Percentiles rank a stretch among this genome's conserved stretches.
Conservation (phyloP, 306 rosid species). For the Glycine latifolia region DNA sequence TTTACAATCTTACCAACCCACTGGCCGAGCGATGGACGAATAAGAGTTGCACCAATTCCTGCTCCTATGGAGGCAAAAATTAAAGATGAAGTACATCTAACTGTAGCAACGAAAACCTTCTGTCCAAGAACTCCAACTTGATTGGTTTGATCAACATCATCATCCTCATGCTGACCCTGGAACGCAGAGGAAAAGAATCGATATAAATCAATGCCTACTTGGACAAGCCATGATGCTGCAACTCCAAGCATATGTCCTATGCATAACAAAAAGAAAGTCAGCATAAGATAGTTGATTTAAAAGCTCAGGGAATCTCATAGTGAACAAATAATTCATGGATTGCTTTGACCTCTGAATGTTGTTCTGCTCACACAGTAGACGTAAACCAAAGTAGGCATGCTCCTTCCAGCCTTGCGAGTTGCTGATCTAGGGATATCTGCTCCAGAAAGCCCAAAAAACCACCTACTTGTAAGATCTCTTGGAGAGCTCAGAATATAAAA, state of each 20-base stretch:
- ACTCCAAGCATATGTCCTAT: slow-evolving; percentile 90
- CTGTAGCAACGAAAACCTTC: slow-evolving; percentile 61
- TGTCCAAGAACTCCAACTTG: slow-evolving; percentile 58
- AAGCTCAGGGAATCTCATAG: slow-evolving; percentile 37
- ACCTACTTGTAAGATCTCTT: background rate
- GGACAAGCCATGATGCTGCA: slow-evolving; percentile 90
- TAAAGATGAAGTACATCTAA: slow-evolving; percentile 72
- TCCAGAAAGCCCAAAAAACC: slow-evolving; percentile 14
- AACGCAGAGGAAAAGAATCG: slow-evolving; percentile 47
- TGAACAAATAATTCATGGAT: background rate
- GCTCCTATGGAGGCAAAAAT: slow-evolving; percentile 87
- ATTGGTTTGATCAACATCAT: slow-evolving; percentile 47
- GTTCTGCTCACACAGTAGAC: slow-evolving; percentile 71
- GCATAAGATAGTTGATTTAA: slow-evolving; percentile 35
- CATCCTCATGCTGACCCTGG: slow-evolving; percentile 51
- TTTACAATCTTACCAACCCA: slow-evolving; percentile 73
- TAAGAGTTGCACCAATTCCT: slow-evolving; percentile 75
- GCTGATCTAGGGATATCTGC: slow-evolving; percentile 87
- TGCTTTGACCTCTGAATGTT: slow-evolving; percentile 74
- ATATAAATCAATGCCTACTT: slow-evolving; percentile 77
- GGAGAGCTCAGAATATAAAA: slow-evolving; percentile 7
- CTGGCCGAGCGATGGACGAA: slow-evolving; percentile 83
- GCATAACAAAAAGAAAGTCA: slow-evolving; percentile 25
- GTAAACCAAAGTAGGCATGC: slow-evolving; percentile 68
- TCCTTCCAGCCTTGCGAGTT: slow-evolving; percentile 76